These are phyloP conservation scores for Aquilaria sinensis DNA, from an alignment of 345 rosid genomes.

Conservation along the genomic window DNA sequence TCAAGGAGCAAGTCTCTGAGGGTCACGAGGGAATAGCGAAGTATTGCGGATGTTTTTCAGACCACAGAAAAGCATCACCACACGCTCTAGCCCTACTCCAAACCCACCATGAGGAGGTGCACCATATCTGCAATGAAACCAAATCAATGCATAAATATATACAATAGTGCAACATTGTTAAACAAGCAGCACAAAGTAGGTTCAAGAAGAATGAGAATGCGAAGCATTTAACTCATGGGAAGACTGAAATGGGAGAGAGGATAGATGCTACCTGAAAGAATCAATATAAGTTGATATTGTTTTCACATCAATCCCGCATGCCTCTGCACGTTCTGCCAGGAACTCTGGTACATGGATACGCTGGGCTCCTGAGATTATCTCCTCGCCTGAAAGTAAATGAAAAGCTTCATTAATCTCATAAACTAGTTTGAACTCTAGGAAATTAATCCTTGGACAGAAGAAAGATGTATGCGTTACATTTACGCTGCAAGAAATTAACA, in stretches of 20 bases:
- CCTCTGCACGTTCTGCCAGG: constrained; percentile 65
- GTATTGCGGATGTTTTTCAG: constrained; percentile 71
- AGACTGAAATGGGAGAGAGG: neutral
- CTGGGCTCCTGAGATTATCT: constrained; percentile 95
- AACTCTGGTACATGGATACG: constrained; percentile 79
- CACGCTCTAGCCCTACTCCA: constrained; percentile 79
- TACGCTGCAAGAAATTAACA: too few relatives aligned
- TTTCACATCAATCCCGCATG: constrained; percentile 63
- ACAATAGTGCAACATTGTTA: neutral
- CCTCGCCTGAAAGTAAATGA: constrained; percentile 57
- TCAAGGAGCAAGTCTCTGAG: constrained; percentile 62
- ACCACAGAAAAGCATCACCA: constrained; percentile 82
- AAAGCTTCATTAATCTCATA: constrained; percentile 4
- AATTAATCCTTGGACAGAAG: too few relatives aligned
- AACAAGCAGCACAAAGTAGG: too few relatives aligned
- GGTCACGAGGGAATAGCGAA: constrained; percentile 88
- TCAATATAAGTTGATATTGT: constrained; percentile 73
- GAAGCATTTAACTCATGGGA: neutral
- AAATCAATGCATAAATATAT: neutral
- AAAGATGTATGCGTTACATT: too few relatives aligned
- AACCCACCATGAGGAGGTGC: constrained; percentile 94
- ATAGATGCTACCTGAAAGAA: constrained; percentile 61
- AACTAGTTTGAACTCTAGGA: too few relatives aligned
- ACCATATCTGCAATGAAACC: constrained; percentile 48
- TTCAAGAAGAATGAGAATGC: neutral